Evolutionary conservation across 805 yeast genomes (phyloP), one percentile per base, ranked within the genome.

Genomic region (Cyberlindnera sargentensis): DNA sequence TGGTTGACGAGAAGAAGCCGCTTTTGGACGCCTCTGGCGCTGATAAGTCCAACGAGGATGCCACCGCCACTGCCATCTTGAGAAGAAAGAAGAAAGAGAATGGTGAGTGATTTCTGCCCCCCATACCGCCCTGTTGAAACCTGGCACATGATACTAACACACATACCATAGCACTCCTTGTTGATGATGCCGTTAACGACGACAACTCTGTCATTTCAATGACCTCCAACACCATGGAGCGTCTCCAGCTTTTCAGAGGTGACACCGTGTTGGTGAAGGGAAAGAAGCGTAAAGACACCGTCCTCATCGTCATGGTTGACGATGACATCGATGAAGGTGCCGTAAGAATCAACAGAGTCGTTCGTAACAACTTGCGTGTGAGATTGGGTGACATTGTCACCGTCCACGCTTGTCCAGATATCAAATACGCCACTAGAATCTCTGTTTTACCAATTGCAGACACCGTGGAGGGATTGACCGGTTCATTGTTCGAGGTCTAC

Each of bases 31-130:
- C 84, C 51, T 80, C 89, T 41, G 93, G 93, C 41, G 75, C 77
- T 39, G 73, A 71, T 40, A 75, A 73, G 37, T 56, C 63, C 44
- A 70, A 70, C 35, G 86, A 81, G 55, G 80, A 76, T 56, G 78
- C 75, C 52, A 88, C 96, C 42, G 99, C 99, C 52, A 93, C 98
- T 44, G 99, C 99, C 37, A 93, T 93, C 61, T 73, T 93, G 60
- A 84, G 96, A 72, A 80, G 91, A 70, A 93, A 93, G 82, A 91
- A 93, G 93, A 91, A 91, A 77, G 96, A 85, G 62, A 93, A 93
- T 66, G 48, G 42, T 40, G 29, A 40, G 42, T 40, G 24, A 4
- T 6, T 25, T 26, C 10, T 8, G 8, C 7, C 20, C 20, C 20
- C 20, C 20, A 15, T 15, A 15, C 20, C 20, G 20, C 20, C 15